A percentile compares a stretch with the other conserved stretches of the same genome.
Conservation (phyloP, 495 filamentous ascomycete genomes). For the Lophium mytilinum region DNA sequence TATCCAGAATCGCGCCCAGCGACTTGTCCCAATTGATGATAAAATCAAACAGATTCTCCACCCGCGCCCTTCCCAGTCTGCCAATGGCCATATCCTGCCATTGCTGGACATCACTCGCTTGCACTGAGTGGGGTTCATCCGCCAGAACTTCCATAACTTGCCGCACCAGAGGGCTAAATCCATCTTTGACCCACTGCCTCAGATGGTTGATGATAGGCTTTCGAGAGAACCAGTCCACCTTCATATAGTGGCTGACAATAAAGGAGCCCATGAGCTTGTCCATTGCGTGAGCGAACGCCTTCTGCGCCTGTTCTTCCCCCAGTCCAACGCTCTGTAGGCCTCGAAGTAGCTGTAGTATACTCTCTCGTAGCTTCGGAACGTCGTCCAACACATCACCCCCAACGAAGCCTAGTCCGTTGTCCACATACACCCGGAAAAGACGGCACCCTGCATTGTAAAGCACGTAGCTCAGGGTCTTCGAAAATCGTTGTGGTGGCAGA, state of each 20-base stretch:
- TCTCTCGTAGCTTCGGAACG: not conserved
- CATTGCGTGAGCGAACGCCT: conserved; percentile 56
- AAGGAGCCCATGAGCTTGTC: conserved; percentile 25
- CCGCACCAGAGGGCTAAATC: conserved; percentile 16
- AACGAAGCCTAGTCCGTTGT: conserved; percentile 1
- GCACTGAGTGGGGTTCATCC: conserved; percentile 5
- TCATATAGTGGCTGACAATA: conserved; percentile 26
- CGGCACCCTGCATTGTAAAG: conserved; percentile 23
- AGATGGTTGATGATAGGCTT: conserved; percentile 52
- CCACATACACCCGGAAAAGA: conserved; percentile 17
- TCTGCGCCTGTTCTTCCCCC: conserved; percentile 64
- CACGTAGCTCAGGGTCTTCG: conserved; percentile 24
- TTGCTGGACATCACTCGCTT: conserved; percentile 27
- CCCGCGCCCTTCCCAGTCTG: conserved; percentile 70
- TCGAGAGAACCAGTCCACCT: conserved; percentile 32
- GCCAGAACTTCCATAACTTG: conserved; percentile 21
- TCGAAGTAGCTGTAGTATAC: conserved; percentile 9
- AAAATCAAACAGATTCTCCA: conserved; percentile 79
- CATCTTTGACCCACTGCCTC: conserved; percentile 39
- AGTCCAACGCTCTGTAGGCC: conserved; percentile 62
- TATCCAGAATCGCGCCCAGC: conserved; percentile 74
- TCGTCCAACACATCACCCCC: not conserved
- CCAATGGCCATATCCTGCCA: conserved; percentile 77
- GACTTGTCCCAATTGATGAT: conserved; percentile 70
- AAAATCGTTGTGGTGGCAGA: conserved; percentile 24